A percentile compares a stretch with the other conserved stretches of the same genome.
Evolutionary conservation across 192 early-diverging fungal species (phyloP).

Genomic region (Rhizoclosmatium sp.): DNA sequence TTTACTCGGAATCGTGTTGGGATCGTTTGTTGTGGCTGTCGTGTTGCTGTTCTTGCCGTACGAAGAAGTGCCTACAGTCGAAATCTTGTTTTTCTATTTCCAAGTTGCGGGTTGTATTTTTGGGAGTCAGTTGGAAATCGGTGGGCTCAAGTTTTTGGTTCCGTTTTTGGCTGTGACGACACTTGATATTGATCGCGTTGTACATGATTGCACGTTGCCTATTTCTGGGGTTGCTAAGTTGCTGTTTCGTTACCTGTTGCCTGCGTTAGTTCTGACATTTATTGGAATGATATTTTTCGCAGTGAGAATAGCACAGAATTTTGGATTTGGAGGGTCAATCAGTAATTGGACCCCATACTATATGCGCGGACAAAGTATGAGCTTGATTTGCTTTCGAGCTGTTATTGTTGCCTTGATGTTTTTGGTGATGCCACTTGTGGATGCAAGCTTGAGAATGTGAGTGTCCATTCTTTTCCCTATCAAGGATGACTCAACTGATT

Average conservation of each 20-base stretch:
- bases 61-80: conserved; percentile 27
- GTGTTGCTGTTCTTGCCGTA: conserved; percentile 18
- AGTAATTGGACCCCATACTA: conserved; percentile 19
- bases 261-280: neutral
- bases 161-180: conserved; percentile 23
- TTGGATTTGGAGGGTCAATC: neutral
- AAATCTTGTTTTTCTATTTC: neutral
- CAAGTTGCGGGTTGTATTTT: conserved; percentile 2
- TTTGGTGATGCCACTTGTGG: conserved; percentile 29
- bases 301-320: neutral
- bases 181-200: conserved; percentile 25
- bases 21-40: neutral
- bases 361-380: conserved; percentile 14
- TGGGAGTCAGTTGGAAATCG: neutral
- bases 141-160: neutral
- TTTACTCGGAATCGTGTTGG: neutral
- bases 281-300: neutral
- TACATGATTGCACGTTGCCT: conserved; percentile 19
- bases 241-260: conserved; percentile 30
- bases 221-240: conserved; percentile 20
- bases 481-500: neutral
- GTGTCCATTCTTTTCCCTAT: neutral
- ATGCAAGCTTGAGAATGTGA: conserved; percentile 4
- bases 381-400: conserved; percentile 18
- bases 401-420: conserved; percentile 7